phyloP scores from a whole-genome alignment of 78 protist genomes.

The Mastigamoeba balamuthi region DNA sequence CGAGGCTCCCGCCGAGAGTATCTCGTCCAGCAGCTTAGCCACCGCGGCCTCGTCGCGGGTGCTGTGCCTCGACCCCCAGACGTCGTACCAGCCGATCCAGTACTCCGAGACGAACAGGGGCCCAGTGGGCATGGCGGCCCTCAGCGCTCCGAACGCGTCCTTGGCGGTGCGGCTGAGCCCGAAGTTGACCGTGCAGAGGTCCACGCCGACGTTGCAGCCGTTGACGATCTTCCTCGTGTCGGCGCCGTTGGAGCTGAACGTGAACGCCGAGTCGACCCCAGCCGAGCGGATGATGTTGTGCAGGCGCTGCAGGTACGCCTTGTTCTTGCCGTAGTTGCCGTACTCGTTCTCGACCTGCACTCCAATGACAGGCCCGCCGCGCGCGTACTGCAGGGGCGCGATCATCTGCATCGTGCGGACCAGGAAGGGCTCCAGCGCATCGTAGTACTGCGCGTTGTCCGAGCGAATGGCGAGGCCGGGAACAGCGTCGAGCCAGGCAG shows the following conservation, averaged over 20 bases:
- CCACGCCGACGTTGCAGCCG: not conserved
- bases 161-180: not conserved
- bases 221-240: not conserved
- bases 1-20: no score
- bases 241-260: not conserved
- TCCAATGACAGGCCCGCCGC: slow-evolving; percentile 12
- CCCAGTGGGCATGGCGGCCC: not conserved
- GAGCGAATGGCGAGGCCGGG: no score
- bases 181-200: not conserved
- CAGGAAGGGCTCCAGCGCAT: no score
- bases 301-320: not conserved
- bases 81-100: slow-evolving; percentile 11
- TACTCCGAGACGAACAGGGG: slow-evolving; percentile 16
- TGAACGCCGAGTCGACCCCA: not conserved
- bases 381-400: not conserved
- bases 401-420: no score
- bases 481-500: slow-evolving; percentile 20
- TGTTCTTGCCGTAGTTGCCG: slow-evolving; percentile 19
- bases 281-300: not conserved
- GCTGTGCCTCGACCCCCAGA: not conserved
- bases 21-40: not conserved
- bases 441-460: no score
- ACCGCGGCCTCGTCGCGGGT: not conserved
- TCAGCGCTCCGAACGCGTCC: not conserved
- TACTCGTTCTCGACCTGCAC: slow-evolving; percentile 38